Percentiles rank a stretch among this genome's conserved stretches.
phyloP scores from a whole-genome alignment of 805 yeast genomes.

The Kurtzmaniella cleridarum region DNA sequence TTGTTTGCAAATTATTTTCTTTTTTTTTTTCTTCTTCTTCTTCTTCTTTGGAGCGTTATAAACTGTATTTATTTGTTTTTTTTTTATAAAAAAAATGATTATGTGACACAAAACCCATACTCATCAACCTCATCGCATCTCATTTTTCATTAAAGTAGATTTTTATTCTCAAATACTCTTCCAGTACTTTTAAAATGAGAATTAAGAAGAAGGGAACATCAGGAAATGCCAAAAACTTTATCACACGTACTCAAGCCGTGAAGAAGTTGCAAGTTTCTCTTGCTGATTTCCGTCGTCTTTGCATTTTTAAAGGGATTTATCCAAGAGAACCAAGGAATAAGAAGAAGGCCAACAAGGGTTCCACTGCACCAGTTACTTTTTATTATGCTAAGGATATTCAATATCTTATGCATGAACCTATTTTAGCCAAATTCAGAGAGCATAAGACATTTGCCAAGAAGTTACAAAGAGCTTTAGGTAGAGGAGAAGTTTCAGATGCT shows the following conservation, averaged over 20 bases:
- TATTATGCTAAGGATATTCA: conserved; percentile 93
- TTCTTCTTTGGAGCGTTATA: too few species aligned
- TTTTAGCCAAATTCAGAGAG: conserved; percentile 84
- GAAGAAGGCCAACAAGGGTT: conserved; percentile 95
- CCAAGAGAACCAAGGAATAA: conserved; percentile 96
- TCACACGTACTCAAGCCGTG: conserved; percentile 93
- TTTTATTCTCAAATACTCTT: too few species aligned
- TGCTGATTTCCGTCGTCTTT: conserved; percentile 94
- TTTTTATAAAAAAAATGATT: too few species aligned
- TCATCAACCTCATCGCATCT: too few species aligned
- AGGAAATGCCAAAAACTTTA: conserved; percentile 88
- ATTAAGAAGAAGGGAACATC: conserved; percentile 78
- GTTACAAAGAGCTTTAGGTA: conserved; percentile 81
- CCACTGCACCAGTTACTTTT: conserved; percentile 94
- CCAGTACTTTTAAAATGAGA: conserved; percentile 5
- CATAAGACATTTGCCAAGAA: conserved; percentile 93
- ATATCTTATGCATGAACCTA: conserved; percentile 92
- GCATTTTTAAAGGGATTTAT: conserved; percentile 96
- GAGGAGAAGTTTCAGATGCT: conserved; percentile 88
- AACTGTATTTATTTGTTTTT: too few species aligned
- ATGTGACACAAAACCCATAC: too few species aligned
- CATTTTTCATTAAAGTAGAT: too few species aligned
- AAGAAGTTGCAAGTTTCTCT: conserved; percentile 86
- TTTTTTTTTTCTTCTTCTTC: too few species aligned
- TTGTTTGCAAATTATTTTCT: too few species aligned